Percentiles rank a stretch among this genome's conserved stretches.
These are phyloP conservation scores for Scheffersomyces segobiensis DNA, from an alignment of 1,139 yeast genomes.

Conservation along the genomic window DNA sequence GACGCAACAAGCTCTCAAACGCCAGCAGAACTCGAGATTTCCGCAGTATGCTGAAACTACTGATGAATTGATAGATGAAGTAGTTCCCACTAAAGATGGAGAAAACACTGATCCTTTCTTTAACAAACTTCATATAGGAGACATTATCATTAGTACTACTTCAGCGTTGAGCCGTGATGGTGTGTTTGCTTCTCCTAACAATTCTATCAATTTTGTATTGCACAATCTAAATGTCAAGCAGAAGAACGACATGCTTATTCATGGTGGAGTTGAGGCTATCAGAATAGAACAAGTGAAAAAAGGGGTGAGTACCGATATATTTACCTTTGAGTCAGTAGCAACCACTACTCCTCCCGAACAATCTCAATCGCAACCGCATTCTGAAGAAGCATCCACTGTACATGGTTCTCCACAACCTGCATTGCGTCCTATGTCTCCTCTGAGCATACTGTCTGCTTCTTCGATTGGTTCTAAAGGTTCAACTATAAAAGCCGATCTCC, in stretches of 20 bases:
- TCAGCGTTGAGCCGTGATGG: constrained; percentile 47
- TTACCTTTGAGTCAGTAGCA: constrained; percentile 18
- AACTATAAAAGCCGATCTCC: constrained; percentile 43
- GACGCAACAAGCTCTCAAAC: constrained; percentile 14
- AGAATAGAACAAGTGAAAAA: constrained; percentile 18
- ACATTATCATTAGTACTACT: constrained; percentile 40
- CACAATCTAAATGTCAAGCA: constrained; percentile 40
- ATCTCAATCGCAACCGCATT: background rate
- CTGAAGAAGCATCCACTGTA: background rate
- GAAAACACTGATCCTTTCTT: constrained; percentile 21
- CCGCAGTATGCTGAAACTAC: constrained; percentile 34
- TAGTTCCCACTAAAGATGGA: constrained; percentile 7
- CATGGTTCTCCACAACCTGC: background rate
- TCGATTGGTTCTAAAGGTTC: background rate
- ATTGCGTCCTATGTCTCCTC: constrained; percentile 1
- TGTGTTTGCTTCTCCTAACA: constrained; percentile 29
- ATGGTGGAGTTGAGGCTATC: constrained; percentile 49
- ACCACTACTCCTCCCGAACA: background rate
- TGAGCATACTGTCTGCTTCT: background rate
- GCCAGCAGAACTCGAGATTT: constrained; percentile 17
- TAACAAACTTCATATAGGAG: constrained; percentile 32
- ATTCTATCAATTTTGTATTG: constrained; percentile 28
- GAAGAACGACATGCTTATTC: constrained; percentile 38
- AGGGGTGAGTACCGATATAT: constrained; percentile 17
- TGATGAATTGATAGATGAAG: constrained; percentile 10